A percentile compares a stretch with the other conserved stretches of the same genome.
Evolutionary conservation across 2,329 filamentous ascomycete genomes (phyloP).

Genomic region (Phialemoniopsis sp.): DNA sequence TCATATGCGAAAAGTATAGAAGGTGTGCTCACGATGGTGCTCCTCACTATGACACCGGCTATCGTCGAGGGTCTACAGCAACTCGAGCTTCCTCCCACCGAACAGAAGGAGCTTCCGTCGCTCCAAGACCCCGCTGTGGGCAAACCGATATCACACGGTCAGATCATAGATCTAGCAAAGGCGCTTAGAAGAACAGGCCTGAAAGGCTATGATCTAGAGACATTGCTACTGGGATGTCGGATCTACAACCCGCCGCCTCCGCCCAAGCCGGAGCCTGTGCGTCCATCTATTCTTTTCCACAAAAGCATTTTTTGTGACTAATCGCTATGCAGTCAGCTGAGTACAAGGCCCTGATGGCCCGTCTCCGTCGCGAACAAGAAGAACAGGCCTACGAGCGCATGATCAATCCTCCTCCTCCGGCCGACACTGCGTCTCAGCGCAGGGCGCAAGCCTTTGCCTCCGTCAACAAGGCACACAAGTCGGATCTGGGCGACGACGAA

Average conservation of each 20-base stretch:
- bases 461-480: constrained; percentile 41
- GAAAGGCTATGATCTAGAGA: constrained; percentile 53
- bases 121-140: constrained; percentile 49
- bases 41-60: constrained; percentile 70
- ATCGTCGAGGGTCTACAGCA: constrained; percentile 58
- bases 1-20: constrained; percentile 1
- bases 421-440: constrained; percentile 56
- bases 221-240: constrained; percentile 65
- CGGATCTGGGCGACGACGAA: constrained; percentile 54
- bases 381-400: constrained; percentile 78
- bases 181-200: constrained; percentile 33
- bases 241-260: constrained; percentile 78
- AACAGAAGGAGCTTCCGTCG: constrained; percentile 34
- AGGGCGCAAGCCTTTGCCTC: constrained; percentile 50
- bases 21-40: constrained; percentile 53
- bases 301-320: not conserved
- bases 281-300: constrained; percentile 19
- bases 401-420: constrained; percentile 53
- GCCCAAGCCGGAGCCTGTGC: constrained; percentile 72
- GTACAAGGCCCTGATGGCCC: constrained; percentile 84
- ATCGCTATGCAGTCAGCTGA: constrained; percentile 57
- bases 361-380: constrained; percentile 79
- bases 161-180: constrained; percentile 61
- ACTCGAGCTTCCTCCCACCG: constrained; percentile 8
- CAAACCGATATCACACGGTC: constrained; percentile 67